These are phyloP conservation scores for Cystoisospora suis DNA, from an alignment of 169 alveolate genomes.

Conservation along the genomic window DNA sequence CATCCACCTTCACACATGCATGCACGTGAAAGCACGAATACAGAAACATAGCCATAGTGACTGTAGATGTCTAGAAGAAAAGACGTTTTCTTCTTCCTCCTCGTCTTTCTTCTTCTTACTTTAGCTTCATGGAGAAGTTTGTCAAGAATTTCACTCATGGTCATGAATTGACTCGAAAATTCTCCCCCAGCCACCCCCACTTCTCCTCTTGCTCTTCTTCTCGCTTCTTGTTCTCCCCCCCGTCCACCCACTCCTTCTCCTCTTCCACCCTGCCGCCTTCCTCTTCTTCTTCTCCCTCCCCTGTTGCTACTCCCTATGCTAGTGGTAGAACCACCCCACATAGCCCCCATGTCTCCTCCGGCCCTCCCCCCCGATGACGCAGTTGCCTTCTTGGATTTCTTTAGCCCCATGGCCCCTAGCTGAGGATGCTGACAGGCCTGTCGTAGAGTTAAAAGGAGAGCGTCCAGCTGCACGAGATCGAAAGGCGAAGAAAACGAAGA, in stretches of 20 bases:
- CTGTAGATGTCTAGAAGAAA: not conserved
- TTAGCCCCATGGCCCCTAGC: constrained; percentile 70
- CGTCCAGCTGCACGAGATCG: constrained; percentile 56
- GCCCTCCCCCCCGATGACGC: constrained; percentile 26
- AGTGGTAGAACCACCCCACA: not conserved
- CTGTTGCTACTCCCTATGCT: too few relatives aligned
- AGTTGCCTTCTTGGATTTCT: not conserved
- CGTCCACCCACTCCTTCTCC: not conserved
- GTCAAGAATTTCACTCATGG: constrained; percentile 57
- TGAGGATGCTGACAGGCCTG: constrained; percentile 75
- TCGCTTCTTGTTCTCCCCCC: not conserved
- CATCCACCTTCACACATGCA: not conserved
- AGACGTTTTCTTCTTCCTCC: not conserved
- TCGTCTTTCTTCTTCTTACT: too few relatives aligned
- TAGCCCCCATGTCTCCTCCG: not conserved
- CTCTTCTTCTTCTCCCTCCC: not conserved
- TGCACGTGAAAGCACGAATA: not conserved
- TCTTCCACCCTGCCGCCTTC: not conserved
- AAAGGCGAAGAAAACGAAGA: not conserved
- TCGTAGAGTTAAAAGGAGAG: constrained; percentile 66
- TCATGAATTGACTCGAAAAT: constrained; percentile 28
- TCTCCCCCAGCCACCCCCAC: not conserved
- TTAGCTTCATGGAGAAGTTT: constrained; percentile 49
- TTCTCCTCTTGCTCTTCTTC: constrained; percentile 9
- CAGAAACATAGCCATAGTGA: not conserved